Evolutionary conservation across 164 flowering plant species (phyloP), one percentile per base, ranked within the genome.

Genomic region (Cinnamomum chago): DNA sequence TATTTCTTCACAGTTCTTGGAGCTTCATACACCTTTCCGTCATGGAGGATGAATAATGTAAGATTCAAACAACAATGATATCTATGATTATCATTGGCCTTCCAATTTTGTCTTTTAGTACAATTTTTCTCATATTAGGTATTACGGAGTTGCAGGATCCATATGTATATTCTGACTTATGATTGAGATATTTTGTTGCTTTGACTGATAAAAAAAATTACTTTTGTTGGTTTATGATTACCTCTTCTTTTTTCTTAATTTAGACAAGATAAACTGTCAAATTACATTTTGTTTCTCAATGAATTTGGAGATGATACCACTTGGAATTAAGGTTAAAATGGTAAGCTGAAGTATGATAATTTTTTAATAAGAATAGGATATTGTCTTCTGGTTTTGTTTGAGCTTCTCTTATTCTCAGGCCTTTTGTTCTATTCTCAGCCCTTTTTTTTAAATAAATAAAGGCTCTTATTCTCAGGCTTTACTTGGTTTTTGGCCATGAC

Each of bases 1-100:
- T 95, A 95, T 80, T 95, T 95, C 83, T 95, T 95, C 88, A 91
- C 90, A n/a, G 98, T 95, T 58, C 78, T 95, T 85, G 99, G 99
- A 70, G 99, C 99, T 79, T 86, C 99, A 40, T 93, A 95, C 74
- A 92, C 98, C 68, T 95, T 95, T 78, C 99, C 99, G 50, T 95
- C 98, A 35, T 95, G 98, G 97, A 93, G 72, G 84, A 95, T 95
- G 99, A 95, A 95, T 77, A 81, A 93, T 82, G 99, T 95, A 85
- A 88, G 95, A 23, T 23, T 55, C 18, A 15, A 51, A 40, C 28
- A 72, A 20, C 13, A 60, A 27, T 25, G 17, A 10, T 64, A 7
- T 7, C 47, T 62, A 7, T 22, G 55, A 14, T 40, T 68, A 27
- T 65, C 12, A 25, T 15, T 65, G 22, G 67, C n/a, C 67, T 65